Percentiles rank a stretch among this genome's conserved stretches.
These are phyloP conservation scores for Cyberlindnera suaveolens DNA, from an alignment of 805 yeast genomes.

Conservation along the genomic window DNA sequence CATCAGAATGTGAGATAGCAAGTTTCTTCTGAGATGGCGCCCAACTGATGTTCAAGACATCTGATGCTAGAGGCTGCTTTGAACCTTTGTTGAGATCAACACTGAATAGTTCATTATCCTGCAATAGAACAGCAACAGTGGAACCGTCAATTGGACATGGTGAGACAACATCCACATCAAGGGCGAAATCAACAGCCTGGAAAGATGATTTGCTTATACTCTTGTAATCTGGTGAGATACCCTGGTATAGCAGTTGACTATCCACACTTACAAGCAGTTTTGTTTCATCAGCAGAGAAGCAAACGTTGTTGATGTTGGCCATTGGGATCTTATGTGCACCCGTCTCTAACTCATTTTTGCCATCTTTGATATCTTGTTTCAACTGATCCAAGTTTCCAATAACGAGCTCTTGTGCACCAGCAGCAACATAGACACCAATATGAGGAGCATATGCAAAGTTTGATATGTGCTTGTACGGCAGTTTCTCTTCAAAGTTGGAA, in stretches of 20 bases:
- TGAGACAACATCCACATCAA: constrained; percentile 14
- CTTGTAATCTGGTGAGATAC: constrained; percentile 5
- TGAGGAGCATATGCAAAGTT: constrained; percentile 33
- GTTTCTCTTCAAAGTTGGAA: constrained; percentile 28
- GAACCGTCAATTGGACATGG: constrained; percentile 20
- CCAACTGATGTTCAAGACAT: constrained; percentile 21
- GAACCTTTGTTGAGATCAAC: constrained; percentile 5
- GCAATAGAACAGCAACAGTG: constrained; percentile 14
- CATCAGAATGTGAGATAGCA: constrained; percentile 11
- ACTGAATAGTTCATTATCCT: constrained; percentile 11
- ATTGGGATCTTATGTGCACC: constrained; percentile 15
- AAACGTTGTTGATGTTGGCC: constrained; percentile 23
- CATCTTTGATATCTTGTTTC: constrained; percentile 24
- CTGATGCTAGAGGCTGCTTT: constrained; percentile 4
- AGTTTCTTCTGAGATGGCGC: constrained; percentile 19
- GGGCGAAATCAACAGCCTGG: constrained; percentile 6
- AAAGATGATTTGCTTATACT: constrained; percentile 5
- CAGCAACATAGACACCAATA: constrained; percentile 30
- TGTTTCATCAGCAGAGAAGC: constrained; percentile 28
- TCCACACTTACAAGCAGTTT: constrained; percentile 25
- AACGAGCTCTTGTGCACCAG: constrained; percentile 29
- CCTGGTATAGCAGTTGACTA: constrained; percentile 16
- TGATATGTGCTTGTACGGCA: constrained; percentile 29
- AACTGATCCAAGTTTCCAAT: constrained; percentile 30
- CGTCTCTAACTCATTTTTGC: constrained; percentile 15